Evolutionary conservation across 345 rosid genomes (phyloP).

Genomic region (Camelina sativa): DNA sequence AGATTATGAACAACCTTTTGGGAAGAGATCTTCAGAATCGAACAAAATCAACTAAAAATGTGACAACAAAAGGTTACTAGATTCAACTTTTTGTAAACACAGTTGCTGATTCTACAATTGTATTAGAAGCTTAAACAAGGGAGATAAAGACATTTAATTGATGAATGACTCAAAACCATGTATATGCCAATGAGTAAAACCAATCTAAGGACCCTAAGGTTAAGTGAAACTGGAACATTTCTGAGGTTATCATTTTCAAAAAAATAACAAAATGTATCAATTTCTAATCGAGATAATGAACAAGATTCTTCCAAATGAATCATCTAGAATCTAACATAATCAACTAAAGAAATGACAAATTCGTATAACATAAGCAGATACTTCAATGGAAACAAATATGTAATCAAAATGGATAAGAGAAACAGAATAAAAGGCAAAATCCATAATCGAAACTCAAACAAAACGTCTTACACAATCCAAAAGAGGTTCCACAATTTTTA

Average conservation of each 20-base stretch:
- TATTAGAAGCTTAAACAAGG: neutral
- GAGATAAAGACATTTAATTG: too few relatives aligned
- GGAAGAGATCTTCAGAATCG: neutral
- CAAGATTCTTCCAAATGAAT: neutral
- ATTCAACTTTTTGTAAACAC: neutral
- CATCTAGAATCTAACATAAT: neutral
- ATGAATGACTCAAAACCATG: too few relatives aligned
- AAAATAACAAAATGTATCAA: neutral
- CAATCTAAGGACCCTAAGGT: neutral
- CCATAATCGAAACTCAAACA: constrained; percentile 28
- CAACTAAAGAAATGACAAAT: neutral
- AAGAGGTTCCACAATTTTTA: constrained; percentile 32
- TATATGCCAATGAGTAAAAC: too few relatives aligned
- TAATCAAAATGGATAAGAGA: constrained; percentile 12
- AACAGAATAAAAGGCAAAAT: constrained; percentile 21
- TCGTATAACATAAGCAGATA: neutral
- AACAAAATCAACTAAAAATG: neutral
- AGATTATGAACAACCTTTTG: neutral
- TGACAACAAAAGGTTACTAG: neutral
- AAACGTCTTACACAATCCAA: constrained; percentile 33
- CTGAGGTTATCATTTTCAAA: too few relatives aligned
- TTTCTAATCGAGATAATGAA: neutral
- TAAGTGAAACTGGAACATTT: neutral
- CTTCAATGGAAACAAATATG: neutral
- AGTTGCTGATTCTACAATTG: neutral